Evolutionary conservation across 1,284 basidiomycete species (phyloP).

Genomic region (Taiwanofungus camphoratus): DNA sequence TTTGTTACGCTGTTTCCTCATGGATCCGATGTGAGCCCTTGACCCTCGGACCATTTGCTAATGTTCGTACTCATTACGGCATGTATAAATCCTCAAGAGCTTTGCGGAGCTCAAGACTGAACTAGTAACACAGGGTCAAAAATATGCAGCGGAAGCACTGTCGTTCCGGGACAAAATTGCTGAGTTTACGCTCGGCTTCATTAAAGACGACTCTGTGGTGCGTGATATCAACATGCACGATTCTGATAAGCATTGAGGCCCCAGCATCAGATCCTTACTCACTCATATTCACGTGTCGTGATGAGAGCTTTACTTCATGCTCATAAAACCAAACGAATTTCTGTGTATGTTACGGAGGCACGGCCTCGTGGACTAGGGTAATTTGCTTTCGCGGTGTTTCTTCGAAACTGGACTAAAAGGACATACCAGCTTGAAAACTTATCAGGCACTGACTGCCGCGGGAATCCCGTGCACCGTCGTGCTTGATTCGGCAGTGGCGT

Average conservation of each 20-base stretch:
- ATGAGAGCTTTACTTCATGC: slow-evolving; percentile 89
- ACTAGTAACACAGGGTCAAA: slow-evolving; percentile 72
- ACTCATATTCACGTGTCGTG: slow-evolving; percentile 94
- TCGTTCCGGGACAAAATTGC: slow-evolving; percentile 90
- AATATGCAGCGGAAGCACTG: slow-evolving; percentile 76
- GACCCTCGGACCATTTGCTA: slow-evolving; percentile 1
- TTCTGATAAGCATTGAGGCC: slow-evolving; percentile 5
- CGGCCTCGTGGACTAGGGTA: slow-evolving; percentile 81
- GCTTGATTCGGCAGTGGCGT: slow-evolving; percentile 94
- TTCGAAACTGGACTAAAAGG: too few relatives aligned
- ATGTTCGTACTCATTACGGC: slow-evolving; percentile 10
- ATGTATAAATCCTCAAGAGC: slow-evolving; percentile 38
- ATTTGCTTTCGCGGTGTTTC: slow-evolving; percentile 22
- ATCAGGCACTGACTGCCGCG: slow-evolving; percentile 73
- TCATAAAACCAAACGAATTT: slow-evolving; percentile 87
- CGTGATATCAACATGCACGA: slow-evolving; percentile 23
- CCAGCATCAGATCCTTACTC: slow-evolving; percentile 79
- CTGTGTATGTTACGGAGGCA: slow-evolving; percentile 96
- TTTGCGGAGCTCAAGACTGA: slow-evolving; percentile 80
- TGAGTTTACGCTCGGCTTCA: slow-evolving; percentile 84
- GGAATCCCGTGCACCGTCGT: slow-evolving; percentile 95
- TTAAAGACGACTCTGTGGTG: slow-evolving; percentile 91
- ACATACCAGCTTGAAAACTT: slow-evolving; percentile 72
- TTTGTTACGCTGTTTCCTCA: slow-evolving; percentile 86
- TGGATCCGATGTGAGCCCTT: slow-evolving; percentile 61